Evolutionary conservation across 2,329 filamentous ascomycete species (phyloP).

Genomic region (Colletotrichum sansevieriae): DNA sequence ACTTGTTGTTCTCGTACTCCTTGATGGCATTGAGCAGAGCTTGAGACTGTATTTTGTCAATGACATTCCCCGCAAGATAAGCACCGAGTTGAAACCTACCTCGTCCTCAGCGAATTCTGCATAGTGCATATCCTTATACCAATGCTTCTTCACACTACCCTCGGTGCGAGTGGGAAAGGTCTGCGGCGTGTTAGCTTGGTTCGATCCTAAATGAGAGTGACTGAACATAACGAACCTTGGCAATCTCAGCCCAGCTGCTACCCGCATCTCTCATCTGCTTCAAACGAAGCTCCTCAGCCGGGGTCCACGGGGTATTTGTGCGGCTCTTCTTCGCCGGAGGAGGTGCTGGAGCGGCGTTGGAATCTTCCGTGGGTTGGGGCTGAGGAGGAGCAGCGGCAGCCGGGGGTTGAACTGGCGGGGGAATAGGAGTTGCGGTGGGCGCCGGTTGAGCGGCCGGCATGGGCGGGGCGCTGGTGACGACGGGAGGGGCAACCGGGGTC

Average conservation of each 20-base stretch:
- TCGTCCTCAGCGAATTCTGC: constrained; percentile 98
- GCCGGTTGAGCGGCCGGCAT: constrained; percentile 51
- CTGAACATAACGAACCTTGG: constrained; percentile 76
- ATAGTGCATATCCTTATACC: constrained; percentile 99
- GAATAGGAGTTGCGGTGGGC: constrained; percentile 48
- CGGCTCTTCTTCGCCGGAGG: constrained; percentile 88
- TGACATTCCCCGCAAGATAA: constrained; percentile 17
- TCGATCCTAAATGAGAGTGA: not conserved
- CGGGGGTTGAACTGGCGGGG: constrained; percentile 52
- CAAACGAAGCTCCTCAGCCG: constrained; percentile 89
- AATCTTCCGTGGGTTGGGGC: constrained; percentile 51
- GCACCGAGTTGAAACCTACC: constrained; percentile 65
- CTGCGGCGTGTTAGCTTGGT: constrained; percentile 56
- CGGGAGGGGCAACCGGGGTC: constrained; percentile 50
- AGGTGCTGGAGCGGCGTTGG: constrained; percentile 51
- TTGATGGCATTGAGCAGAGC: constrained; percentile 94
- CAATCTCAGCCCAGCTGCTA: constrained; percentile 97
- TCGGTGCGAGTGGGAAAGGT: constrained; percentile 94
- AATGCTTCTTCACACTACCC: constrained; percentile 99
- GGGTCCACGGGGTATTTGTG: constrained; percentile 99
- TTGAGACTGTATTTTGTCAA: constrained; percentile 68
- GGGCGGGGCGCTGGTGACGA: constrained; percentile 47
- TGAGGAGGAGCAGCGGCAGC: constrained; percentile 48
- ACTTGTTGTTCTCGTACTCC: constrained; percentile 98
- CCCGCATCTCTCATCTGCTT: constrained; percentile 95